Conservation (phyloP, 2,329 filamentous ascomycete species). For the Dothideomycetidae sp. region DNA sequence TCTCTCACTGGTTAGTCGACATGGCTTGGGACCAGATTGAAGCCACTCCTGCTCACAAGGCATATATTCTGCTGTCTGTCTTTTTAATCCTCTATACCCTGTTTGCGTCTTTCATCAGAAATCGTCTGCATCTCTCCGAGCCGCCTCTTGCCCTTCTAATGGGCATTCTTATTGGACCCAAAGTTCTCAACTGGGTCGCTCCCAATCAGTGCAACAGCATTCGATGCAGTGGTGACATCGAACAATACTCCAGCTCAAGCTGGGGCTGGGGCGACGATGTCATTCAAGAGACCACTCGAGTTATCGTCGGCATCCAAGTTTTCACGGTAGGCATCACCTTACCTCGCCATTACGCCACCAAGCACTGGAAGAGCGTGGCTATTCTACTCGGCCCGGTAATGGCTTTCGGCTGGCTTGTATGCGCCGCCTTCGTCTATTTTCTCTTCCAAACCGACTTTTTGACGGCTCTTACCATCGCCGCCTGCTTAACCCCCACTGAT, state of each 20-base stretch:
- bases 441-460: slow-evolving; percentile 33
- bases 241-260: slow-evolving; percentile 13
- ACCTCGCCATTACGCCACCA: slow-evolving; percentile 32
- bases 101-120: slow-evolving; percentile 33
- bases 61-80: slow-evolving; percentile 30
- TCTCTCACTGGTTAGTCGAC: neutral
- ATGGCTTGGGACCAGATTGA: slow-evolving; percentile 33
- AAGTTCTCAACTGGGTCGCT: slow-evolving; percentile 25
- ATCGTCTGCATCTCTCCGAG: slow-evolving; percentile 35
- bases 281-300: slow-evolving; percentile 29
- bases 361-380: slow-evolving; percentile 37
- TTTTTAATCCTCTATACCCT: slow-evolving; percentile 34
- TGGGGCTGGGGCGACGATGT: slow-evolving; percentile 31
- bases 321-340: slow-evolving; percentile 25
- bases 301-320: slow-evolving; percentile 33
- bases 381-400: slow-evolving; percentile 40
- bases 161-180: slow-evolving; percentile 32
- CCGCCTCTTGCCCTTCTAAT: slow-evolving; percentile 33
- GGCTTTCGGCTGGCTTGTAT: slow-evolving; percentile 35
- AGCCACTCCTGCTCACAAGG: slow-evolving; percentile 31
- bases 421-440: slow-evolving; percentile 31
- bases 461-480: slow-evolving; percentile 37
- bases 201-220: slow-evolving; percentile 26
- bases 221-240: slow-evolving; percentile 13
- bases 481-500: slow-evolving; percentile 43